Evolutionary conservation across 768 basidiomycete genomes (phyloP).

Genomic region (Dictyophora rubrovolvata): DNA sequence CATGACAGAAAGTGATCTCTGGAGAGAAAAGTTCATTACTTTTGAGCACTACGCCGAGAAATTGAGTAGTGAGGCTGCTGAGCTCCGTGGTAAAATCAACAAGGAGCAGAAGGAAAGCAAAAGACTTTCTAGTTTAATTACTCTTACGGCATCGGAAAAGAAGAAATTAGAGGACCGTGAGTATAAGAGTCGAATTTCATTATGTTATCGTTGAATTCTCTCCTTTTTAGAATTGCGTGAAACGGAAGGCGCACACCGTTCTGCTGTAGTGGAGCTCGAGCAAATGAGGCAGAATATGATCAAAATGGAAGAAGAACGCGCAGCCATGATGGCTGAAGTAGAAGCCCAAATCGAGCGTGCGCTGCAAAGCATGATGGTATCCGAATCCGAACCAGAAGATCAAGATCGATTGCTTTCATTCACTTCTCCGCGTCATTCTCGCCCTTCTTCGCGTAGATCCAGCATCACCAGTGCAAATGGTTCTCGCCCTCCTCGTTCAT

Average conservation of each 20-base stretch:
- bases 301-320: conserved; percentile 76
- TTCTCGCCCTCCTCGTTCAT: conserved; percentile 48
- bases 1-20: conserved; percentile 83
- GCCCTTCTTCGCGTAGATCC: conserved; percentile 44
- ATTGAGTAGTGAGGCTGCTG: conserved; percentile 75
- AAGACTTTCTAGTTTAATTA: conserved; percentile 69
- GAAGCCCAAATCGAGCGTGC: conserved; percentile 87
- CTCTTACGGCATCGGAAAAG: conserved; percentile 70
- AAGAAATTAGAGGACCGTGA: conserved; percentile 65
- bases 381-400: conserved; percentile 66
- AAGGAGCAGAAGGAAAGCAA: conserved; percentile 86
- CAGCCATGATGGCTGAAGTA: conserved; percentile 87
- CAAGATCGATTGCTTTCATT: conserved; percentile 61
- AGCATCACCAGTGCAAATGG: conserved; percentile 46
- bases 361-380: conserved; percentile 65
- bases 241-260: conserved; percentile 71
- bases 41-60: conserved; percentile 93
- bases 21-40: conserved; percentile 89
- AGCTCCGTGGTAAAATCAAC: conserved; percentile 79
- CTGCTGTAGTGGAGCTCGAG: conserved; percentile 72
- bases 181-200: conserved; percentile 21
- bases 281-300: conserved; percentile 81
- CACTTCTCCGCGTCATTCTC: conserved; percentile 34
- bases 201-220: not conserved
- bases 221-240: conserved; percentile 54